Evolutionary conservation across 257 asterid species (phyloP), one percentile per base, ranked within the genome.

Genomic region (Perilla frutescens): DNA sequence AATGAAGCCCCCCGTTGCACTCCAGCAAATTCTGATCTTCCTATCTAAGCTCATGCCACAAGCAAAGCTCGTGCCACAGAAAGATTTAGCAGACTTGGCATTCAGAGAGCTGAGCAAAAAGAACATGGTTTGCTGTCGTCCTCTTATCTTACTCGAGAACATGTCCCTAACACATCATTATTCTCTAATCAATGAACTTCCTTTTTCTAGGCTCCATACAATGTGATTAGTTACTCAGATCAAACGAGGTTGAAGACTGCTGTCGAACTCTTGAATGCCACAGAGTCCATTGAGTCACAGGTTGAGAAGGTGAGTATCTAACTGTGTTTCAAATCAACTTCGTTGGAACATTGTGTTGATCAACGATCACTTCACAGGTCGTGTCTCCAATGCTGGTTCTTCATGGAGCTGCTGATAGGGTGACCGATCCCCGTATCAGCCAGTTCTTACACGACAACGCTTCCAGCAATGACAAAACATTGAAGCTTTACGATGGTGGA

Each of bases 321-420:
- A 61, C 44, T 15, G 8, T 44, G 49, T 44, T 44, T 7, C 49
- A 7, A 6, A 44, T 8, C 12, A 44, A 8, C 12, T 44, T 9
- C 7, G 14, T 5, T 6, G 5, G 13, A 6, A 3, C 29, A n/a
- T 8, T 62, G 51, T 4, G 40, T 63, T 8, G 44, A 59, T 20
- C 26, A 20, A 20, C 26, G 26, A 20, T 20, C 26, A 20, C 1
- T 11, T 71, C 8, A 29, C 80, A 93, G 97, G 90, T 94, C 11
- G 74, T 83, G 14, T 81, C 96, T 60, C 97, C 99, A 0, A 83
- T 94, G 84, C 96, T 94, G 15, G 78, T 94, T 59, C 91, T 94
- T 78, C 99, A 94, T 40, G 99, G 99, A 55, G 97, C 95, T 43
- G 86, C 91, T 5, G 99, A 94, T 80, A 94, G 73, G 78, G 99